These are phyloP conservation scores for Hamigera avellanea DNA, from an alignment of 495 filamentous ascomycete species.

Conservation along the genomic window DNA sequence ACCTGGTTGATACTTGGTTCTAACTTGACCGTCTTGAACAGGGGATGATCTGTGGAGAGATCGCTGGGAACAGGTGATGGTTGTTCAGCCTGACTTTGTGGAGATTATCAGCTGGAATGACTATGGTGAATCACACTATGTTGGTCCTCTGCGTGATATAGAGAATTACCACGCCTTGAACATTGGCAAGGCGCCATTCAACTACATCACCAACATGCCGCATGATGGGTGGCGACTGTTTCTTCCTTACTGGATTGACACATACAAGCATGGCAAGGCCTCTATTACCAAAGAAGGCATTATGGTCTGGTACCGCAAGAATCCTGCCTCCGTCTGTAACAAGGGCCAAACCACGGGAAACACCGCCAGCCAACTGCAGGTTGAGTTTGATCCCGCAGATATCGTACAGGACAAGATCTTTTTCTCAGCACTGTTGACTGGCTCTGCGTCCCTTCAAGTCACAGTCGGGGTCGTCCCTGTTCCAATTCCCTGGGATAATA, in stretches of 20 bases:
- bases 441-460: conserved; percentile 22
- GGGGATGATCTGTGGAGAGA: conserved; percentile 63
- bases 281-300: conserved; percentile 37
- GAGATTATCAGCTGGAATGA: conserved; percentile 61
- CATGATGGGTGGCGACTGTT: conserved; percentile 46
- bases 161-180: conserved; percentile 23
- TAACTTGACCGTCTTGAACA: no score
- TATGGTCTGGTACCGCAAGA: conserved; percentile 53
- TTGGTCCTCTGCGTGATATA: conserved; percentile 41
- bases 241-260: conserved; percentile 51
- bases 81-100: conserved; percentile 53
- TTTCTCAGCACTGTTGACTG: conserved; percentile 13
- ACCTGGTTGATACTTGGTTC: no score
- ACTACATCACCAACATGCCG: conserved; percentile 38
- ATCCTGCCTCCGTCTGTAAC: conserved; percentile 20
- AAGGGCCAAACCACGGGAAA: conserved; percentile 25
- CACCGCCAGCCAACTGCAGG: conserved; percentile 9
- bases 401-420: conserved; percentile 18
- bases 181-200: conserved; percentile 35
- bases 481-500: conserved; percentile 19
- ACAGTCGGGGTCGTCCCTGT: conserved; percentile 39
- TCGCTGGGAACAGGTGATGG: conserved; percentile 58
- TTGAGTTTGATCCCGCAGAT: conserved; percentile 6
- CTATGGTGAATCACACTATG: conserved; percentile 62
- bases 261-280: conserved; percentile 45